Base-by-base conservation (phyloP, 805 yeast genomes). In the Saturnispora serradocipensis region DNA sequence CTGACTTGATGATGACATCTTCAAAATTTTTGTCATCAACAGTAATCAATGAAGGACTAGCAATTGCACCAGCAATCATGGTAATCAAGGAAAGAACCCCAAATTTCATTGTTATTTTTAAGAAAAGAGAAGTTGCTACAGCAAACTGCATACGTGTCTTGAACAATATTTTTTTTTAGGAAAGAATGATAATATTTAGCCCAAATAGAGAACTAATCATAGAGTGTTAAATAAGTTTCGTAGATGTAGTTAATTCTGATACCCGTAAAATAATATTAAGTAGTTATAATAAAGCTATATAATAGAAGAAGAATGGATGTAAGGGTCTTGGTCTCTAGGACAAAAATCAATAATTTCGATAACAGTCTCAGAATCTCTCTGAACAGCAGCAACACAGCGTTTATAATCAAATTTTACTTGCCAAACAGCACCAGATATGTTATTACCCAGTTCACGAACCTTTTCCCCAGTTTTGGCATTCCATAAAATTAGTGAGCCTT, bases 301-400 rank as follows among this genome's bases (percentile, higher is more conserved):
- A 44, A 28, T 42, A 32, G 20, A 40, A 13, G 30, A 40, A 40
- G 18, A 18, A 3, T 32, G 25, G 13, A 46, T 42, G 50, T 54
- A 54, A 22, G 24, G 18, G 40, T 54, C 57, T 7, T 46, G 46
- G 18, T 55, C 61, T 9, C 63, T 63, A 35, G 59, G 56, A 16
- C 86, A 84, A 68, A 88, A 91, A 64, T 89, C 96, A 46, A 89
- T 69, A 28, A 93, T 82, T 66, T 90, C 97, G 54, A 93, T 81
- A 62, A 72, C 84, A 3, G 97, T 88, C 51, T 74, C 75, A 39
- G 76, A 80, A 51, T 80, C 75, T 35, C 61, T 62, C 64, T 88
- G 95, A 9, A 90, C 93, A 0, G 99, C 98, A 20, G 95, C 91
- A 38, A 91, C 87, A 63, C 97, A 86, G 48, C 89, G 75, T 53